phyloP scores from a whole-genome alignment of 1,139 yeast genomes.

The Pichia sp. region DNA sequence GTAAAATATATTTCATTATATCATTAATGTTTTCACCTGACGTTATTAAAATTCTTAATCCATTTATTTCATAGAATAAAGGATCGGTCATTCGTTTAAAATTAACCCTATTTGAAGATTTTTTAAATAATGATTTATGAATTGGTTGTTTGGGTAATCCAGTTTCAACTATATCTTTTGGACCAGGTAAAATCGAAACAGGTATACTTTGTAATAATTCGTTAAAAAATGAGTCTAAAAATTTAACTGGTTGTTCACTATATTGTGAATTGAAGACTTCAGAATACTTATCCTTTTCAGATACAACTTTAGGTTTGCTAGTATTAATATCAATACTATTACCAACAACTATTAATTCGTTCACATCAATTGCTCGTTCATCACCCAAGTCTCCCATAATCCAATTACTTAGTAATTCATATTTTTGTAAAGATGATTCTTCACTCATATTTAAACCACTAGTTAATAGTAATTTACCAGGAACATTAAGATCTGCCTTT shows the following conservation, averaged over 20 bases:
- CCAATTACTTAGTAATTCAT: conserved; percentile 65
- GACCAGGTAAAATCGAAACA: conserved; percentile 80
- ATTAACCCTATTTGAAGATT: conserved; percentile 40
- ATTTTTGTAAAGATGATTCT: conserved; percentile 38
- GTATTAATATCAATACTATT: conserved; percentile 48
- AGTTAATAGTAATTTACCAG: conserved; percentile 48
- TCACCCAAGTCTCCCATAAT: conserved; percentile 56
- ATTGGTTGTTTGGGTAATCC: conserved; percentile 88
- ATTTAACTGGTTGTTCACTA: conserved; percentile 37
- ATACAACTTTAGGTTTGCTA: conserved; percentile 15
- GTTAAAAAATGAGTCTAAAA: conserved; percentile 52
- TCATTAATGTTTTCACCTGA: conserved; percentile 85
- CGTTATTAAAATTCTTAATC: conserved; percentile 57
- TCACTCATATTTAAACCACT: conserved; percentile 66
- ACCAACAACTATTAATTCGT: conserved; percentile 52
- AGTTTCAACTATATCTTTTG: conserved; percentile 71
- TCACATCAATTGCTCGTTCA: conserved; percentile 19
- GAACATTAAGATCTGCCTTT: neutral
- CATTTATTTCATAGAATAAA: conserved; percentile 53
- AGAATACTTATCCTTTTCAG: conserved; percentile 44
- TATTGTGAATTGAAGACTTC: conserved; percentile 47
- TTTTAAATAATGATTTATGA: conserved; percentile 63
- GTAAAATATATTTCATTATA: conserved; percentile 56
- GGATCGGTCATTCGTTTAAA: conserved; percentile 68
- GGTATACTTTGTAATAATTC: conserved; percentile 59